A percentile compares a stretch with the other conserved stretches of the same genome.
These are phyloP conservation scores for Coriaria nepalensis DNA, from an alignment of 306 rosid species.

Conservation along the genomic window DNA sequence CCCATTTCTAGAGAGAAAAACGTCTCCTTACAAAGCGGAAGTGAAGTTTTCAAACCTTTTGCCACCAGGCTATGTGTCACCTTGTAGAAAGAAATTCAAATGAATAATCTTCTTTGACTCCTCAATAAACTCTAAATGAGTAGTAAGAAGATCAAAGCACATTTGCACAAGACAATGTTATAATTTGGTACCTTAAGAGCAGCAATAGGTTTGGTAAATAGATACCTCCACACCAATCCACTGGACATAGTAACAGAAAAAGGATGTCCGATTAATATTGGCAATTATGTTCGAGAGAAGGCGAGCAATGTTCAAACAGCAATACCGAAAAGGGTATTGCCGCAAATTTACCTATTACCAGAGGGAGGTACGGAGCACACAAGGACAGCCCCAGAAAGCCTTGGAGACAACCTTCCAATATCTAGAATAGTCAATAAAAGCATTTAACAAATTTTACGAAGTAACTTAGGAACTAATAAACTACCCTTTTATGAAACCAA, in stretches of 20 bases:
- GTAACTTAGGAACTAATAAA: too few species aligned
- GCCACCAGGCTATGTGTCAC: conserved; percentile 84
- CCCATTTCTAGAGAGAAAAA: conserved; percentile 68
- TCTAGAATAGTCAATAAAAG: conserved; percentile 19
- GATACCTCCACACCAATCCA: conserved; percentile 76
- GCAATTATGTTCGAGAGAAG: too few species aligned
- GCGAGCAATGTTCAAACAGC: too few species aligned
- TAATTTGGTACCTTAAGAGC: conserved; percentile 60
- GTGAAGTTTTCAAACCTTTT: conserved; percentile 71
- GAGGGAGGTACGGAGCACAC: conserved; percentile 92
- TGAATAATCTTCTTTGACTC: not conserved
- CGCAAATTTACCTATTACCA: conserved; percentile 57
- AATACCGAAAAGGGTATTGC: too few species aligned
- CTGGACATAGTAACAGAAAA: conserved; percentile 24
- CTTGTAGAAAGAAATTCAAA: conserved; percentile 24
- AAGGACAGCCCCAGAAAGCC: conserved; percentile 56
- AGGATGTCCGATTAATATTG: conserved; percentile 9
- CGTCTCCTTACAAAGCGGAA: conserved; percentile 77
- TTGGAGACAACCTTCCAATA: conserved; percentile 29
- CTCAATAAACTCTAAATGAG: too few species aligned
- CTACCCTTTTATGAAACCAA: too few species aligned
- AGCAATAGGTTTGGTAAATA: conserved; percentile 69
- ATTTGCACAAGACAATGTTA: too few species aligned
- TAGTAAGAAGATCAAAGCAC: too few species aligned
- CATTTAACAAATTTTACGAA: not conserved